phyloP scores from a whole-genome alignment of 164 flowering plant species.

The Vitis vinifera region ASM3070453v1 NC_081818.1:28888001-28888500 shows the following conservation, averaged over 20 bases:
- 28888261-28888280: slow-evolving; percentile 38
- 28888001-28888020: slow-evolving; percentile 28
- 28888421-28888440: slow-evolving; percentile 37
- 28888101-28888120: slow-evolving; percentile 38
- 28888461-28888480: slow-evolving; percentile 34
- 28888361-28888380: slow-evolving; percentile 30
- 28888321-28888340: slow-evolving; percentile 30
- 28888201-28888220: slow-evolving; percentile 16
- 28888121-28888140: slow-evolving; percentile 35
- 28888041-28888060: slow-evolving; percentile 32
- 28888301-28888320: slow-evolving; percentile 24
- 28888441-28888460: slow-evolving; percentile 8
- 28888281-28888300: slow-evolving; percentile 37
- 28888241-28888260: slow-evolving; percentile 36
- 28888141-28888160: slow-evolving; percentile 56
- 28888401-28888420: slow-evolving; percentile 29
- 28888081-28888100: slow-evolving; percentile 41
- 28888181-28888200: slow-evolving; percentile 24
- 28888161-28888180: slow-evolving; percentile 43
- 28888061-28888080: slow-evolving; percentile 42
- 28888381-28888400: slow-evolving; percentile 36
- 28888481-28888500: slow-evolving; percentile 32
- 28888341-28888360: slow-evolving; percentile 24
- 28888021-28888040: slow-evolving; percentile 32
- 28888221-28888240: slow-evolving; percentile 49